Conservation (phyloP, 345 rosid genomes). For the Odontarrhena argentea region DNA sequence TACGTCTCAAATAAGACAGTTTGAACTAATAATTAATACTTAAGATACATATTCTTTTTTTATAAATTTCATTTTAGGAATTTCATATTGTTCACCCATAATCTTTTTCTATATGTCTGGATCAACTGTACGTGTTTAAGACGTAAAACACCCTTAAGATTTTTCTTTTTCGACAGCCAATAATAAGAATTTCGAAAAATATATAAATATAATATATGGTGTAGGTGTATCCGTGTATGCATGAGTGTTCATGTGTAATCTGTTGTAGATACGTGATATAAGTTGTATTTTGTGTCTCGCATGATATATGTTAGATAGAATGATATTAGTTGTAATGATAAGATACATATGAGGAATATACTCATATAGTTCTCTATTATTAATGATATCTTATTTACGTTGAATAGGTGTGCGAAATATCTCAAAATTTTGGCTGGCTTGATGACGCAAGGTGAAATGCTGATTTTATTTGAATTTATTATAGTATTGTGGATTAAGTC, state of each 20-base stretch:
- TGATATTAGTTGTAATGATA: slow-evolving; percentile 30
- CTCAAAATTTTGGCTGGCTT: slow-evolving; percentile 18
- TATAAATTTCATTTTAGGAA: too few species aligned
- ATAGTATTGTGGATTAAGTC: slow-evolving; percentile 31
- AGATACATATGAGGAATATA: slow-evolving; percentile 29
- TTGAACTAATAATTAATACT: not conserved
- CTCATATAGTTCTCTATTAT: slow-evolving; percentile 5
- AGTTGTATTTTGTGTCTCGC: slow-evolving; percentile 30
- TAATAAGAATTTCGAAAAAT: not conserved
- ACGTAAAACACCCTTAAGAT: too few species aligned
- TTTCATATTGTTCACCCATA: too few species aligned
- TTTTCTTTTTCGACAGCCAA: not conserved
- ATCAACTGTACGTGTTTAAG: too few species aligned
- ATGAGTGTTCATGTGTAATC: slow-evolving; percentile 4
- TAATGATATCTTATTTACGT: slow-evolving; percentile 22
- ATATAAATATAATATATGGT: not conserved
- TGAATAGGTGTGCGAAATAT: slow-evolving; percentile 35
- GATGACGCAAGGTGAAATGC: slow-evolving; percentile 30
- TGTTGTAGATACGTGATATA: slow-evolving; percentile 26
- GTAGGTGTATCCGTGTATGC: slow-evolving; percentile 23
- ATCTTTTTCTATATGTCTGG: too few species aligned
- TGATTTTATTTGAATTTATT: slow-evolving; percentile 19
- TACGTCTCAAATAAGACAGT: slow-evolving; percentile 18
- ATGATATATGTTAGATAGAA: slow-evolving; percentile 25
- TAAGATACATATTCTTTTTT: too few species aligned